A percentile compares a stretch with the other conserved stretches of the same genome.
Evolutionary conservation across 495 filamentous ascomycete genomes (phyloP).

Genomic region (Aspergillus avenaceus): DNA sequence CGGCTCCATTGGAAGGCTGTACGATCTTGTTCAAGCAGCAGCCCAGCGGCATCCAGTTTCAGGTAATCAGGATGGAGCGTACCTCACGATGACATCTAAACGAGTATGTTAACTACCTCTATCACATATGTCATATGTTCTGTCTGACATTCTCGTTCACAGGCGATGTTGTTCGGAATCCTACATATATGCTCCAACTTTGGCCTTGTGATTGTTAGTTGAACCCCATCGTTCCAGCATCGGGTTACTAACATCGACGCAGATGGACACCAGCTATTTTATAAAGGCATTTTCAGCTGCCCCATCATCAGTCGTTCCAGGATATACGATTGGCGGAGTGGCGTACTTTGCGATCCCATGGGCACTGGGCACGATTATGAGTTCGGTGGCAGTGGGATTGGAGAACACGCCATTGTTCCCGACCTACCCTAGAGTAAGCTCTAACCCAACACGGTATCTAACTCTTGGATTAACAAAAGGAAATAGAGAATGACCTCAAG

Average conservation of each 20-base stretch:
- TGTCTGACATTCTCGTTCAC: too few species aligned
- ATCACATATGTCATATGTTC: too few species aligned
- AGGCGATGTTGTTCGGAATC: constrained; percentile 44
- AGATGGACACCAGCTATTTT: constrained; percentile 46
- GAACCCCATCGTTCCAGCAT: not conserved
- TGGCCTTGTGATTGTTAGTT: constrained; percentile 36
- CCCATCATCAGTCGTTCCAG: constrained; percentile 35
- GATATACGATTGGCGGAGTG: constrained; percentile 43
- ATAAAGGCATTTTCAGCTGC: constrained; percentile 43
- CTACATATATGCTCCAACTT: constrained; percentile 40
- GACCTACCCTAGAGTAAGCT: constrained; percentile 37
- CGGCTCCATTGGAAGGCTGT: constrained; percentile 39
- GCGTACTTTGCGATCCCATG: constrained; percentile 43
- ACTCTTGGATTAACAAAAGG: not conserved
- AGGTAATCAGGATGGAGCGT: constrained; percentile 44
- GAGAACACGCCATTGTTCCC: constrained; percentile 40
- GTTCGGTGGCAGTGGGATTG: constrained; percentile 34
- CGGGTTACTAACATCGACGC: constrained; percentile 2
- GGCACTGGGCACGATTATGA: constrained; percentile 39
- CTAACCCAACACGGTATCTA: not conserved
- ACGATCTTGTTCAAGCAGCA: constrained; percentile 43
- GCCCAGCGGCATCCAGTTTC: constrained; percentile 35
- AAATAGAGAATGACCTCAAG: constrained; percentile 26
- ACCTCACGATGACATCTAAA: constrained; percentile 48
- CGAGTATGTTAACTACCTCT: constrained; percentile 23